Evolutionary conservation across 176 grass and related monocot species (phyloP), one percentile per base, ranked within the genome.

Genomic region (Pharus latifolius): DNA sequence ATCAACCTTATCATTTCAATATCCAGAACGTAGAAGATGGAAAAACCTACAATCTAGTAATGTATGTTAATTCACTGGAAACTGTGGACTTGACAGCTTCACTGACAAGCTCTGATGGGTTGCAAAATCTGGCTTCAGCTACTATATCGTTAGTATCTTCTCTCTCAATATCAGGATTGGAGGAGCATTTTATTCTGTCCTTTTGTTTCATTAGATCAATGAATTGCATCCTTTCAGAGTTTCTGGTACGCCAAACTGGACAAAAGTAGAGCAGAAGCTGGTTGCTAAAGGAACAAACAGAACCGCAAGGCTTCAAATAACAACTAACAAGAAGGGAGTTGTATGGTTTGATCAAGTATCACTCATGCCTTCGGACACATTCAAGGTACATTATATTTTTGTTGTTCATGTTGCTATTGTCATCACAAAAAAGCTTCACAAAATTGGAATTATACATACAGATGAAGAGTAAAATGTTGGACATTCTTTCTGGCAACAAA

Each of bases 21-120:
- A 53, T 81, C n/a, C 94, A 98, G 94, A 98, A 98, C 72, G 80
- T 98, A 78, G 87, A 98, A 83, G 73, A 90, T 38, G 84, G 81
- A 58, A 90, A 93, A 71, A 68, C 71, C 53, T 98, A 98, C 64
- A 88, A 93, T 46, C 77, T 93, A 33, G 80, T 85, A 59, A 70
- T 98, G 76, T 67, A 98, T 67, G 74, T 90, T 48, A 92, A 71
- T 53, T 87, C 93, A 53, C 49, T 28, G 1, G 81, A 87, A 23
- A 56, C 56, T 35, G 53, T 70, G 5, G 65, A 92, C 7, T 56
- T 97, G 69, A 77, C 76, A 74, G 70, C 85, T 78, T 87, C 89
- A 18, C 26, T 97, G 19, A 85, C 77, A 59, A 90, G 75, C 62
- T 87, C 83, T 44, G 74, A 85, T 35, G 89, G 93, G 32, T 56